These are phyloP conservation scores for Diaporthe caulivora DNA, from an alignment of 2,329 filamentous ascomycete genomes.

Conservation along the genomic window DNA sequence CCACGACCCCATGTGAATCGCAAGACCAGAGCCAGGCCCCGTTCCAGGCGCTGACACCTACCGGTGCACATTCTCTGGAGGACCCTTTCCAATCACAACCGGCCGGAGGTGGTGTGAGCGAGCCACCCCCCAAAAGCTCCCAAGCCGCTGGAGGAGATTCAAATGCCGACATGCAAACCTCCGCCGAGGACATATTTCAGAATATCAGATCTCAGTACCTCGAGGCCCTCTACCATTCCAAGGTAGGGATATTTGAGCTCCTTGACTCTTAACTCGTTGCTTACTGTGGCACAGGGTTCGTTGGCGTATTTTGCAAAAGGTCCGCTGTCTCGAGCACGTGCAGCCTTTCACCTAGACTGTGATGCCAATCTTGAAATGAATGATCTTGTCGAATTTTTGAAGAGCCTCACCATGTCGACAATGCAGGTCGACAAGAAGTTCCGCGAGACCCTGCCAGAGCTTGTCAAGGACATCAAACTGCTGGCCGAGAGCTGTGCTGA, in stretches of 20 bases:
- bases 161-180: conserved; percentile 52
- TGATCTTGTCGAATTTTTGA: conserved; percentile 77
- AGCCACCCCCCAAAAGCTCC: conserved; percentile 4
- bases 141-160: conserved; percentile 37
- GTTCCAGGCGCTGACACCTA: background rate
- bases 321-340: conserved; percentile 79
- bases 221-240: conserved; percentile 72
- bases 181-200: conserved; percentile 66
- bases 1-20: conserved; percentile 52
- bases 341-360: conserved; percentile 74
- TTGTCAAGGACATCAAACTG: conserved; percentile 70
- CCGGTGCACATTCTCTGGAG: conserved; percentile 13
- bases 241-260: conserved; percentile 56
- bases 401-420: conserved; percentile 74
- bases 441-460: conserved; percentile 74
- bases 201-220: conserved; percentile 70
- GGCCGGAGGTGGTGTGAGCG: background rate
- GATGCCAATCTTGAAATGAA: conserved; percentile 71
- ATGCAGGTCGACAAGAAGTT: conserved; percentile 84
- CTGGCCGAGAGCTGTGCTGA: conserved; percentile 68
- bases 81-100: background rate
- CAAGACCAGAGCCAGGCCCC: conserved; percentile 35
- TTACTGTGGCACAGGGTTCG: conserved; percentile 67
- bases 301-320: conserved; percentile 88
- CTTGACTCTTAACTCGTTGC: background rate